phyloP scores from a whole-genome alignment of 306 rosid species.

The Pyrus pyrifolia region DNA sequence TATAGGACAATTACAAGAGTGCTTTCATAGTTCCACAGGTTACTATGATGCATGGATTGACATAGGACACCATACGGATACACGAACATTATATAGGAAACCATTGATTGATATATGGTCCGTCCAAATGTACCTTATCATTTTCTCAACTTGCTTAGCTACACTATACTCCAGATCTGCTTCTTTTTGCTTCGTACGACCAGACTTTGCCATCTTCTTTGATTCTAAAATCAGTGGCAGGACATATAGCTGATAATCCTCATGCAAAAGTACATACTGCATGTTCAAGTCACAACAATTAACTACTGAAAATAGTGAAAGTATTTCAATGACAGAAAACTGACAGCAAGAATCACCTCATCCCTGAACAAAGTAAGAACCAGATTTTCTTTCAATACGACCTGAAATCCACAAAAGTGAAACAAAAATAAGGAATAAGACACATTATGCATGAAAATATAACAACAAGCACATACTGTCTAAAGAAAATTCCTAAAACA shows the following conservation, averaged over 20 bases:
- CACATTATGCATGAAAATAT: conserved; percentile 1
- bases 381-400: conserved; percentile 85
- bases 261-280: conserved; percentile 83
- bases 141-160: conserved; percentile 98
- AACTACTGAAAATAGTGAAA: conserved; percentile 13
- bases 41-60: neutral
- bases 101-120: too few relatives aligned
- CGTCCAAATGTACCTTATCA: conserved; percentile 50
- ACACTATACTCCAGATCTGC: conserved; percentile 96
- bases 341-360: conserved; percentile 48
- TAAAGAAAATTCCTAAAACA: neutral
- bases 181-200: conserved; percentile 94
- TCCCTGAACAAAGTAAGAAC: conserved; percentile 89
- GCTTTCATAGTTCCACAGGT: neutral
- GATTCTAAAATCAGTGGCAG: conserved; percentile 91
- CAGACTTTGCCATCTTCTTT: conserved; percentile 98
- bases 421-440: conserved; percentile 10
- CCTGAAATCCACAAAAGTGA: conserved; percentile 39
- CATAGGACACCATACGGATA: neutral
- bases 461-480: neutral
- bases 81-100: neutral
- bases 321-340: neutral
- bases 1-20: neutral
- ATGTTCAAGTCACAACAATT: conserved; percentile 17
- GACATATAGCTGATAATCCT: conserved; percentile 86